Base-by-base conservation (phyloP, 106 monocot species). In the Acorus calamus region DNA sequence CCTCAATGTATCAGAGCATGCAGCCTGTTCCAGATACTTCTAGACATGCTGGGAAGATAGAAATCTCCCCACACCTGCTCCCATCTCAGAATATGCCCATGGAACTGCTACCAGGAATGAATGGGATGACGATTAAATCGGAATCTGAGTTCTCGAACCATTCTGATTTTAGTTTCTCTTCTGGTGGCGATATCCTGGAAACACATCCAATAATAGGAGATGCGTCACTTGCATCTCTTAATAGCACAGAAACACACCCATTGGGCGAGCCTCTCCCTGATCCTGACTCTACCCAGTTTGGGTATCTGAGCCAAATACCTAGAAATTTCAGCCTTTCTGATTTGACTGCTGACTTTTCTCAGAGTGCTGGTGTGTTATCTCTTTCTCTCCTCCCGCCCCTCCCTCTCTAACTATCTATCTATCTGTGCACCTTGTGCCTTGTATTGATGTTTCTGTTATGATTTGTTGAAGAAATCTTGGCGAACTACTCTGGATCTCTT, bases 311-410 rank as follows among this genome's bases (percentile, higher is more conserved):
- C 67, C 94, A 94, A 57, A 84, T 94, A 60, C 89, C 89, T 63
- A 72, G 87, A 56, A 89, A 78, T 79, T 89, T 89, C 69, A 90
- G 89, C 48, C 90, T 94, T 68, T 89, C 94, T 46, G 84, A 94
- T 82, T 86, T 94, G 66, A 74, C 94, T 28, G 87, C 79, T 71
- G 84, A 87, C 57, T 92, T 92, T 52, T 70, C 73, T 56, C 84
- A 86, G 42, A 81, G 89, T 69, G 67, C 79, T 65, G 92, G 92
- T 92, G 3, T 48, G 76, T 68, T 53, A 49, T 55, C 4, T 14
- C 3, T 5, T n/a, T 57, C 9, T 5, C 66, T 43, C 6, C 3
- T 10, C 9, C 6, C 4, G 57, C 44, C 7, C 10, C 8, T 6
- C 4, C 11, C 46, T 56, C 11, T 62, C 2, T n/a, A 2, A 9